Percentiles rank a stretch among this genome's conserved stretches.
Evolutionary conservation across 2,329 filamentous ascomycete genomes (phyloP).

Genomic region (Acarospora socialis): DNA sequence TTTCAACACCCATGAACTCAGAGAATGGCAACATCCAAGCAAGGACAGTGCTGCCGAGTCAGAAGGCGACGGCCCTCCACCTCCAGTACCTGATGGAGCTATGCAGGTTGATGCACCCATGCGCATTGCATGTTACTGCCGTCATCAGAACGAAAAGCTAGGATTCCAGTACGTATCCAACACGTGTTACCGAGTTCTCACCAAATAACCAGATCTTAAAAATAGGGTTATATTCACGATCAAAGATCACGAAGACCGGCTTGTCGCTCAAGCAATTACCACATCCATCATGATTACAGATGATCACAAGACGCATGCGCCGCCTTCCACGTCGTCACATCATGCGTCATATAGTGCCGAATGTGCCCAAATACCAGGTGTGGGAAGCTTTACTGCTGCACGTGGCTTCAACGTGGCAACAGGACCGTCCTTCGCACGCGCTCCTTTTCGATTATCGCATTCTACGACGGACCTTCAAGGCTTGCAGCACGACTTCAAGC

Average conservation of each 20-base stretch:
- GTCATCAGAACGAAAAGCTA: constrained; percentile 84
- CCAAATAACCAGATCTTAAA: no score
- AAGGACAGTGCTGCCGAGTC: constrained; percentile 12
- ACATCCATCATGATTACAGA: constrained; percentile 93
- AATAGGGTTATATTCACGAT: constrained; percentile 76
- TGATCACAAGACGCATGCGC: constrained; percentile 76
- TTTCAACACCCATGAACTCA: constrained; percentile 79
- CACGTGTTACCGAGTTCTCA: not conserved
- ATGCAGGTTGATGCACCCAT: constrained; percentile 77
- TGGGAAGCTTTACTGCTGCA: constrained; percentile 26
- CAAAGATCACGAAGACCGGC: constrained; percentile 60
- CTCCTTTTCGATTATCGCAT: constrained; percentile 41
- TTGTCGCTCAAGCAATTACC: constrained; percentile 74
- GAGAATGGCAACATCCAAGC: constrained; percentile 63
- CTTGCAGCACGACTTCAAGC: constrained; percentile 39
- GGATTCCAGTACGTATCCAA: constrained; percentile 54
- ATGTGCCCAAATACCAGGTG: constrained; percentile 27
- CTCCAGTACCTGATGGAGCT: constrained; percentile 36
- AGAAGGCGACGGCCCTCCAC: constrained; percentile 4
- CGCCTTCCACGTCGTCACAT: constrained; percentile 22
- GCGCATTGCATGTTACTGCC: constrained; percentile 94
- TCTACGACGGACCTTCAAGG: constrained; percentile 50
- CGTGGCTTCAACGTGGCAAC: constrained; percentile 24
- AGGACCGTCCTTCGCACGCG: constrained; percentile 24
- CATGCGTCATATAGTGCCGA: constrained; percentile 19